Evolutionary conservation across 306 rosid species (phyloP), one percentile per base, ranked within the genome.

Genomic region (Fagus sylvatica): DNA sequence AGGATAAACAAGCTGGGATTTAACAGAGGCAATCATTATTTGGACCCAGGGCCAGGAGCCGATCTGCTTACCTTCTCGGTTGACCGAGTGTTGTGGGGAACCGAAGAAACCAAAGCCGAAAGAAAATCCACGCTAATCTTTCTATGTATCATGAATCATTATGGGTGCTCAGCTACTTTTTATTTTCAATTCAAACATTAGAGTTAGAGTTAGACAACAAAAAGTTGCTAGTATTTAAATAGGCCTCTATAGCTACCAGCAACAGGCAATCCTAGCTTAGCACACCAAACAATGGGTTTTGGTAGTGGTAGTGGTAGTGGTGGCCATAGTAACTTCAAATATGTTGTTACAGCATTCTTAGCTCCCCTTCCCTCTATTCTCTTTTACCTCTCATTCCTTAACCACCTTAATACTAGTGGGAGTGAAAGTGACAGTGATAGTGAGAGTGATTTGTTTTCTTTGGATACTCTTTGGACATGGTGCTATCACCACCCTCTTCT

Each of bases 401-500:
- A 80, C 71, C 80, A 83, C 75, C 65, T 53, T 13, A 40, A 77
- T 69, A 7, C 33, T 76, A 43, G 3, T 37, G 15, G 7, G 30
- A 1, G 70, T 71, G 28, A 22, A 22, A 46, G 15, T 46, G 51
- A 15, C 13, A 68, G 62, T 46, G 72, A 11, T 9, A 48, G 36
- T 69, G 53, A 57, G 37, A 30, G 81, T 64, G 78, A 53, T 34
- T 66, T 16, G 66, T 57, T 69, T 43, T 72, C 87, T 42, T 68
- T 69, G 30, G 86, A 87, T 71, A 70, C 80, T 37, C 34, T 89
- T 8, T 95, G 90, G 95, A 49, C 86, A 37, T 91, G 98, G 98
- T 92, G 98, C 84, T 79, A 81, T 80, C 76, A 86, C 67, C 98
- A 92, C 82, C 98, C 98, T 82, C 92, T 95, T 46, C 80, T 90